Evolutionary conservation across 306 rosid genomes (phyloP), one percentile per base, ranked within the genome.

Genomic region (Urtica urens): DNA sequence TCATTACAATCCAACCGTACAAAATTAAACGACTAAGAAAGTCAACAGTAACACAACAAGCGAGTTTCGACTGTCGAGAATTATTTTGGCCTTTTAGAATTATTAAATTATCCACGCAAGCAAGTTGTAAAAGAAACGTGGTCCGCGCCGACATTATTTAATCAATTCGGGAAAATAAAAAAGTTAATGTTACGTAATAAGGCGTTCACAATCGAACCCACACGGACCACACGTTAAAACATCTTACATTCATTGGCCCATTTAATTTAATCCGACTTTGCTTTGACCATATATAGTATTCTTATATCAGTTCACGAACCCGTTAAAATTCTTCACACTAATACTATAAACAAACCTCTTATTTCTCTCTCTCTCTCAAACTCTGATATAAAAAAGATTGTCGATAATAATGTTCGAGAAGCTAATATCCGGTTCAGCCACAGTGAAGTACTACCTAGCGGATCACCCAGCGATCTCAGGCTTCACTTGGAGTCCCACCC

Each of bases 401-500:
- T 15, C 28, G 24, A 3, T 13, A 10, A 18, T 6, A 9, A 45
- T 57, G 17, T 28, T 19, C 49, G 40, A 53, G 61, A 54, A 37
- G 15, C 31, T 7, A 18, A 41, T 16, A 15, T 7, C 23, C 19
- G 6, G 11, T 63, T 68, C 6, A 38, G 5, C 20, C 59, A 10
- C 33, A 4, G 33, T 77, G 24, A 62, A 51, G 21, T 75, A 75
- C 31, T 80, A 73, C 74, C 23, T 80, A 13, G 26, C 70, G 2
- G 71, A 84, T n/a, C 87, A 84, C 27, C 95, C 95, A 0, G 23
- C 46, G 0, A 68, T 80, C 23, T 53, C 64, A 4, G 55, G 66
- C 0, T 84, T 84, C 74, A 70, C 92, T 1, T 84, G 95, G 95
- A 80, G 80, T 51, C 71, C 90, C 16, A 53, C 76, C 50, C 79